A percentile compares a stretch with the other conserved stretches of the same genome.
Conservation (phyloP, 2,329 filamentous ascomycete genomes). For the Alternaria sp. region DNA sequence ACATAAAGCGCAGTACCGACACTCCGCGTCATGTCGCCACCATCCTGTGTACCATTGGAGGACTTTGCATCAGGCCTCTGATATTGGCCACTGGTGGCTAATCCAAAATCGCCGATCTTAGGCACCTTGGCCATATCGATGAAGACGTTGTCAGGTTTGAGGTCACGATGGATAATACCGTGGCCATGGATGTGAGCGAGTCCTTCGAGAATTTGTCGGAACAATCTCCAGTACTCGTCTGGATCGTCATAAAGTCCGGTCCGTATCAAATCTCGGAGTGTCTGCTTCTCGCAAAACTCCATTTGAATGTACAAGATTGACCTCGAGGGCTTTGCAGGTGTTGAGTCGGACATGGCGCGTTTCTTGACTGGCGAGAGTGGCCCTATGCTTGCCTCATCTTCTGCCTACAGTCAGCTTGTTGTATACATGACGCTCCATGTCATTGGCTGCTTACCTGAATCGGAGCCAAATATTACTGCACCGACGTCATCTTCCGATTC, state of each 20-base stretch:
- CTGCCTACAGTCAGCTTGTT: conserved; percentile 36
- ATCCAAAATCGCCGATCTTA: conserved; percentile 94
- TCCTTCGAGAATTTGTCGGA: conserved; percentile 89
- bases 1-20: conserved; percentile 87
- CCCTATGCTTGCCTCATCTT: conserved; percentile 50
- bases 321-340: conserved; percentile 60
- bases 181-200: conserved; percentile 87
- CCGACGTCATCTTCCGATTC: conserved; percentile 49
- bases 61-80: conserved; percentile 62
- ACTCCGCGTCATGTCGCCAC: conserved; percentile 71
- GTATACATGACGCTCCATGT: too few species aligned
- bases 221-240: conserved; percentile 85
- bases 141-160: conserved; percentile 98
- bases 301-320: conserved; percentile 96
- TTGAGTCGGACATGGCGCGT: conserved; percentile 55
- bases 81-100: conserved; percentile 88
- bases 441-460: conserved; percentile 38
- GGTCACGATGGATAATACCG: conserved; percentile 91
- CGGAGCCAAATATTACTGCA: conserved; percentile 46
- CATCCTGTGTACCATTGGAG: conserved; percentile 41
- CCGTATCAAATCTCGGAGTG: conserved; percentile 84
- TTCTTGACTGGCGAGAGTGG: conserved; percentile 44
- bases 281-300: conserved; percentile 97
- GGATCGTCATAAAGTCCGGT: conserved; percentile 75
- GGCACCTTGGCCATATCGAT: conserved; percentile 90